Conservation (phyloP, 306 rosid species). For the Pterocarpus macrocarpus region DNA sequence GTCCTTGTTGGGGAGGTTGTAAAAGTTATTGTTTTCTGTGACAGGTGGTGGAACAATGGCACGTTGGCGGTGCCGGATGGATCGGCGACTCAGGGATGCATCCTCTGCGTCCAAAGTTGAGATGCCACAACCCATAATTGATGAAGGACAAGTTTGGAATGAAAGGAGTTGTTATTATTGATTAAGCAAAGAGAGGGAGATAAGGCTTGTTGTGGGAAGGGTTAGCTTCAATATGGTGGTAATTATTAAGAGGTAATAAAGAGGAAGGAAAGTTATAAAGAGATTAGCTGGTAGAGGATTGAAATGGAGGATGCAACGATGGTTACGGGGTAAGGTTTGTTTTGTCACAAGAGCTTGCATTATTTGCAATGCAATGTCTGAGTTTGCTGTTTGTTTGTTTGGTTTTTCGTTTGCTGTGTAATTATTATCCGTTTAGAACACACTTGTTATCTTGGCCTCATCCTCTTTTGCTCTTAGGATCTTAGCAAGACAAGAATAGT, state of each 20-base stretch:
- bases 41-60: background rate
- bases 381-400: slow-evolving; percentile 25
- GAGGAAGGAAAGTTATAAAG: background rate
- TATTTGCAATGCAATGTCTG: background rate
- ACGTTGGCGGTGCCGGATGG: background rate
- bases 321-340: slow-evolving; percentile 28
- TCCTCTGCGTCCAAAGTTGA: slow-evolving; percentile 46
- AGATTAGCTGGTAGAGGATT: background rate
- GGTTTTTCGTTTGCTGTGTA: slow-evolving; percentile 3
- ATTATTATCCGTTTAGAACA: background rate
- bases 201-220: background rate
- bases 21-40: background rate
- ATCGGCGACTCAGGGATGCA: background rate
- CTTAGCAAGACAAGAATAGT: background rate
- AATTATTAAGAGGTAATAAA: background rate
- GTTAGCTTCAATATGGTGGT: slow-evolving; percentile 7
- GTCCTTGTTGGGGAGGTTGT: background rate
- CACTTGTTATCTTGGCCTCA: background rate
- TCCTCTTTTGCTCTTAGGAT: background rate
- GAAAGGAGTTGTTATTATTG: too few relatives aligned
- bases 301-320: slow-evolving; percentile 24
- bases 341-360: background rate
- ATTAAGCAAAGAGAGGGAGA: background rate
- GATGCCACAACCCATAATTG: slow-evolving; percentile 74
- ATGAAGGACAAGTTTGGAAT: too few relatives aligned